Evolutionary conservation across 805 yeast species (phyloP).

Genomic region (Lachancea lanzarotensis): DNA sequence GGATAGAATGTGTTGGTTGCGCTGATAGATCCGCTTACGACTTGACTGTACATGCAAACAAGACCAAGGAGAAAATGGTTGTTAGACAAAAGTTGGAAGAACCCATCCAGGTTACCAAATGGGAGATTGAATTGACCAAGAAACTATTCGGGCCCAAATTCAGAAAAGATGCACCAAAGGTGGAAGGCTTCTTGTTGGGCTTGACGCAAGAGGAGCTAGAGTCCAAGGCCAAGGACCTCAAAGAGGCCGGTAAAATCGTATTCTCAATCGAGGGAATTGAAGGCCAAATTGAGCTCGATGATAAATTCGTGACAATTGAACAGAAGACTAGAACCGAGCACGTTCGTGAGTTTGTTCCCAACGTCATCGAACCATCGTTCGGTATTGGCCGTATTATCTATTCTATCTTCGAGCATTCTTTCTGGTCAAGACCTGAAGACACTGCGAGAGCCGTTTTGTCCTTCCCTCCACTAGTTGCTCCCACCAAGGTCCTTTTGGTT

Average conservation of each 20-base stretch:
- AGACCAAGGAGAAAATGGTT: constrained; percentile 89
- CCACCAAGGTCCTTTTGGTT: constrained; percentile 92
- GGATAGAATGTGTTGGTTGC: constrained; percentile 99
- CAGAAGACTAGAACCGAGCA: constrained; percentile 79
- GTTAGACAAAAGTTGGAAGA: constrained; percentile 85
- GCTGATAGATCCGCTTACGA: constrained; percentile 99
- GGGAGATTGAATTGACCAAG: constrained; percentile 82
- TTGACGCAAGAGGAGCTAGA: constrained; percentile 85
- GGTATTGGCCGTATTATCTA: constrained; percentile 98
- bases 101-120: constrained; percentile 76
- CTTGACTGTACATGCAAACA: constrained; percentile 88
- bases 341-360: constrained; percentile 91
- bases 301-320: constrained; percentile 64
- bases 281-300: constrained; percentile 63
- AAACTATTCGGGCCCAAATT: constrained; percentile 97
- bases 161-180: constrained; percentile 93
- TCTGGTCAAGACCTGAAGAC: constrained; percentile 92
- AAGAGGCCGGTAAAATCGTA: constrained; percentile 52
- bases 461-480: constrained; percentile 93
- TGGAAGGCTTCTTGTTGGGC: constrained; percentile 68
- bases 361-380: constrained; percentile 97
- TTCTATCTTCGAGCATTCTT: constrained; percentile 86
- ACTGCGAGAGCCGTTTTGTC: constrained; percentile 84
- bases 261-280: constrained; percentile 62
- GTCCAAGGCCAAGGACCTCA: constrained; percentile 63